These are phyloP conservation scores for Schrenkiella parvula DNA, from an alignment of 345 rosid species.

Conservation along the genomic window DNA sequence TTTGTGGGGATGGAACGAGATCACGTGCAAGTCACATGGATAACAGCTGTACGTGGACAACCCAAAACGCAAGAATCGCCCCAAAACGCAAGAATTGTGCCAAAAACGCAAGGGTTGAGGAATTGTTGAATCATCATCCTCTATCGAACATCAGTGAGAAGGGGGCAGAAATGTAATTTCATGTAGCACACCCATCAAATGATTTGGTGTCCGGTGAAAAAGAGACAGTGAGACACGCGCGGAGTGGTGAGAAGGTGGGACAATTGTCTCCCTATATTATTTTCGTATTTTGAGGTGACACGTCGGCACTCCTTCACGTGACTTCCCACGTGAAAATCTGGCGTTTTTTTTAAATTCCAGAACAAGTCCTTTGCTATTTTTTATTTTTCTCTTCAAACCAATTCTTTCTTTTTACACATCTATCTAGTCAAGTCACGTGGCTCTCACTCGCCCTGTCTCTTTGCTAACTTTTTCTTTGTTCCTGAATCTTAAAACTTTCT, in stretches of 20 bases:
- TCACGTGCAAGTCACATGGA: slow-evolving; percentile 22
- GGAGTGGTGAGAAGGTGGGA: slow-evolving; percentile 9
- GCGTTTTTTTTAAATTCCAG: neutral
- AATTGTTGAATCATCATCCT: neutral
- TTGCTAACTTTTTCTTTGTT: neutral
- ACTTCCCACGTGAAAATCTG: slow-evolving; percentile 21
- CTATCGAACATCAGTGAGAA: neutral
- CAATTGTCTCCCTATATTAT: neutral
- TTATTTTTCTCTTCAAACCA: neutral
- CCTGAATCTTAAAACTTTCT: slow-evolving; percentile 7
- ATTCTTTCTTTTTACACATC: neutral
- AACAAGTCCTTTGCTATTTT: neutral
- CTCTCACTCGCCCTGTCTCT: slow-evolving; percentile 23
- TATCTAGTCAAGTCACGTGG: slow-evolving; percentile 26
- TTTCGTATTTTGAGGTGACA: neutral
- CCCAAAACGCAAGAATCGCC: neutral
- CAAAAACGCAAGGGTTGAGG: slow-evolving; percentile 9
- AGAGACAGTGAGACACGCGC: slow-evolving; percentile 28
- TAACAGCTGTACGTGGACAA: slow-evolving; percentile 2
- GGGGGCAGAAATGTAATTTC: neutral
- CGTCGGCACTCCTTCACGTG: slow-evolving; percentile 24
- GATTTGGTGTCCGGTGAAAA: slow-evolving; percentile 34
- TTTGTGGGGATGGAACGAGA: neutral
- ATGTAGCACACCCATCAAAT: slow-evolving; percentile 12
- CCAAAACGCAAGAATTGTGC: slow-evolving; percentile 2